Evolutionary conservation across 2,329 filamentous ascomycete species (phyloP).

Genomic region (Aspergillus neotritici): DNA sequence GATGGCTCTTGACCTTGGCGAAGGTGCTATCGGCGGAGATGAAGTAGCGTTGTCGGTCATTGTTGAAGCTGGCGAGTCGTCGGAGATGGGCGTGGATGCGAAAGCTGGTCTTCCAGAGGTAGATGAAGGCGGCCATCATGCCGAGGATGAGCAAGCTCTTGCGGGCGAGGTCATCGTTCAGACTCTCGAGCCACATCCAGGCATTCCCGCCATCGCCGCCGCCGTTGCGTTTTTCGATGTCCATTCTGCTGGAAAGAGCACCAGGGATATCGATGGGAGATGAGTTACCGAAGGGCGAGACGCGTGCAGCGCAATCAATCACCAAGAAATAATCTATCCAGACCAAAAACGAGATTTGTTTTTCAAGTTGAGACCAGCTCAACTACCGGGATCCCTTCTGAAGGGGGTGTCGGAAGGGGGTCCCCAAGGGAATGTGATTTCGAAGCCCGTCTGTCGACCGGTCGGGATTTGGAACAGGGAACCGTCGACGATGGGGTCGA

Average conservation of each 20-base stretch:
- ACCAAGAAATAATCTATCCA: slow-evolving; percentile 10
- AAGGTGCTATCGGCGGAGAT: slow-evolving; percentile 51
- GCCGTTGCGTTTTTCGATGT: slow-evolving; percentile 23
- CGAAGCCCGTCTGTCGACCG: no score
- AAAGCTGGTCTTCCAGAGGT: slow-evolving; percentile 61
- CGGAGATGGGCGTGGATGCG: slow-evolving; percentile 63
- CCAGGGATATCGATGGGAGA: slow-evolving; percentile 23
- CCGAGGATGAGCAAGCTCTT: slow-evolving; percentile 62
- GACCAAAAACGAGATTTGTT: background rate
- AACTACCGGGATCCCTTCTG: slow-evolving; percentile 1
- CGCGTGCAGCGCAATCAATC: no score
- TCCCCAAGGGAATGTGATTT: no score
- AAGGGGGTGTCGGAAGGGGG: no score
- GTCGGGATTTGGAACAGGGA: no score
- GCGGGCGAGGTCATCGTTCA: slow-evolving; percentile 53
- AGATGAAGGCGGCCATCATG: slow-evolving; percentile 56
- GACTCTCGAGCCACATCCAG: slow-evolving; percentile 23
- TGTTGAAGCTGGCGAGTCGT: slow-evolving; percentile 68
- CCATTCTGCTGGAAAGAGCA: slow-evolving; percentile 23
- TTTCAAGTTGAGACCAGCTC: slow-evolving; percentile 28
- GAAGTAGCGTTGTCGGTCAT: slow-evolving; percentile 76
- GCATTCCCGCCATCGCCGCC: slow-evolving; percentile 5
- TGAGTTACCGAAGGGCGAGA: slow-evolving; percentile 14
- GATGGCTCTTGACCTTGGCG: slow-evolving; percentile 64
- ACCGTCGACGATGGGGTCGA: background rate